Percentiles rank a stretch among this genome's conserved stretches.
Conservation (phyloP, 371 early-diverging fungal genomes). For the Dichotomocladium elegans region DNA sequence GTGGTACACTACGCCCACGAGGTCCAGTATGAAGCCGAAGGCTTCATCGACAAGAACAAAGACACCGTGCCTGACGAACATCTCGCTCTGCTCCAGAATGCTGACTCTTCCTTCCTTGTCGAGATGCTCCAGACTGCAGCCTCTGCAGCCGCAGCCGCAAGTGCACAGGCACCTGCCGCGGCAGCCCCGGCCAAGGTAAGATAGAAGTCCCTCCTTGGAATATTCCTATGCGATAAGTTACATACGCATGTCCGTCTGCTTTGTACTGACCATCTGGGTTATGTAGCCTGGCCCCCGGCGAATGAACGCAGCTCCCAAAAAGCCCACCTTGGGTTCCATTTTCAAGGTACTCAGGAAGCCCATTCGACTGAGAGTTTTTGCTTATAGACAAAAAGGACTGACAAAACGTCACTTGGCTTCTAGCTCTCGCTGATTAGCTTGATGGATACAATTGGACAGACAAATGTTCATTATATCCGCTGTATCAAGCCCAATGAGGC, state of each 20-base stretch:
- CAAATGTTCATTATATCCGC: slow-evolving; percentile 96
- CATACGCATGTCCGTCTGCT: no score
- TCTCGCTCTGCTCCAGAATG: slow-evolving; percentile 63
- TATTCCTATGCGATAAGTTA: slow-evolving; percentile 5
- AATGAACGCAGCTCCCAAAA: slow-evolving; percentile 54
- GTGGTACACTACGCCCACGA: slow-evolving; percentile 91
- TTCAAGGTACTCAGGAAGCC: slow-evolving; percentile 46
- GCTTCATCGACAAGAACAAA: slow-evolving; percentile 98
- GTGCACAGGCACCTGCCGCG: slow-evolving; percentile 5
- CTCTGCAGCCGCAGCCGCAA: slow-evolving; percentile 33
- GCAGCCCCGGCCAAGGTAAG: slow-evolving; percentile 9
- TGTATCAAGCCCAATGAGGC: slow-evolving; percentile 98
- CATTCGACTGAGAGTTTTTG: neutral
- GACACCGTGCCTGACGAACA: slow-evolving; percentile 97
- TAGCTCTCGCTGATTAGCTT: slow-evolving; percentile 79
- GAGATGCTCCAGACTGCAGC: slow-evolving; percentile 65
- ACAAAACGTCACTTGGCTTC: neutral
- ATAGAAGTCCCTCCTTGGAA: no score
- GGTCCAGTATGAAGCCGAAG: slow-evolving; percentile 88
- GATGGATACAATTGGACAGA: slow-evolving; percentile 91
- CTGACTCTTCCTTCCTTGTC: slow-evolving; percentile 71
- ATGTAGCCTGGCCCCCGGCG: slow-evolving; percentile 6
- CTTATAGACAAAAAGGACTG: neutral
- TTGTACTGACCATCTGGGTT: neutral
- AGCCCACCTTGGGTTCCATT: slow-evolving; percentile 88